Evolutionary conservation across 805 yeast species (phyloP).

Genomic region (Ogataea trehaloabstinens): DNA sequence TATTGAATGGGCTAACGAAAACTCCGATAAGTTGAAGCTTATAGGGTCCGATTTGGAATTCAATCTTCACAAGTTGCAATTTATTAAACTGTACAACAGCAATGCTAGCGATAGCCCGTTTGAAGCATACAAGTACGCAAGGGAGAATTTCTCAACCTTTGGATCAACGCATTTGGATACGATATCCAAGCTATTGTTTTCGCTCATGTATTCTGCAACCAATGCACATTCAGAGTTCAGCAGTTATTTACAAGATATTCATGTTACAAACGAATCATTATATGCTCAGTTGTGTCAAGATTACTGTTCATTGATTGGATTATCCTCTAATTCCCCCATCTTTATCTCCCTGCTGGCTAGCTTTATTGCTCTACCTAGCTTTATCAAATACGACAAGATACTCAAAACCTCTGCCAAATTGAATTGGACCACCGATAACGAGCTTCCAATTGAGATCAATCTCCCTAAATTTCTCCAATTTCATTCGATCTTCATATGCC

Average conservation of each 20-base stretch:
- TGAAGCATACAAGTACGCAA: conserved; percentile 45
- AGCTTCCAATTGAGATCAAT: conserved; percentile 59
- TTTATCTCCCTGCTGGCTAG: conserved; percentile 51
- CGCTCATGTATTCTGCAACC: conserved; percentile 27
- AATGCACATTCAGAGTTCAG: conserved; percentile 8
- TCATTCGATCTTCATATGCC: conserved; percentile 71
- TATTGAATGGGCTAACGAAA: conserved; percentile 44
- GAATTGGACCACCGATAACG: conserved; percentile 57
- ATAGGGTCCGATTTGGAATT: conserved; percentile 45
- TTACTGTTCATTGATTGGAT: conserved; percentile 47
- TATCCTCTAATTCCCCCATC: conserved; percentile 53
- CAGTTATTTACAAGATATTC: conserved; percentile 6
- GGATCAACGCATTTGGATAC: conserved; percentile 38
- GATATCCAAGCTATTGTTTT: conserved; percentile 44
- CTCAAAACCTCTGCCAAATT: conserved; percentile 35
- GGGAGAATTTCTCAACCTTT: conserved; percentile 37
- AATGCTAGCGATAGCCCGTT: conserved; percentile 19
- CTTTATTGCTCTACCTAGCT: conserved; percentile 49
- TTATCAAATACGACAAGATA: conserved; percentile 47
- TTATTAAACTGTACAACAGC: conserved; percentile 30
- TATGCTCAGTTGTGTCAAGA: conserved; percentile 39
- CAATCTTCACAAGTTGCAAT: conserved; percentile 43
- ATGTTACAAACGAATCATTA: conserved; percentile 15
- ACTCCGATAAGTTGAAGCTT: conserved; percentile 24
- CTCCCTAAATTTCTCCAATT: conserved; percentile 52